These are phyloP conservation scores for Arctium lappa DNA, from an alignment of 129 eudicot species.

Conservation along the genomic window DNA sequence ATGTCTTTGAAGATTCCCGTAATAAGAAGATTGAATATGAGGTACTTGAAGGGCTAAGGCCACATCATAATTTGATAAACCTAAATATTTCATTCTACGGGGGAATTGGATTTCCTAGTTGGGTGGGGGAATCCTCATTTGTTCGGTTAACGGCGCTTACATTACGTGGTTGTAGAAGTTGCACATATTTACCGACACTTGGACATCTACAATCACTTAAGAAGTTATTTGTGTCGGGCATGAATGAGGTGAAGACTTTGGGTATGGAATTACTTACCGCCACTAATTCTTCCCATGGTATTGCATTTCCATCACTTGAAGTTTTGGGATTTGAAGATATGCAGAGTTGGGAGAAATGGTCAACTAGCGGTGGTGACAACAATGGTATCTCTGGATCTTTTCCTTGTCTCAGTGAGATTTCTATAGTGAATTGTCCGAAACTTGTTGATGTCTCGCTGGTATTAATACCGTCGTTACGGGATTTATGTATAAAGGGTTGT, in stretches of 20 bases:
- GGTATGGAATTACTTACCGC: slow-evolving; percentile 35
- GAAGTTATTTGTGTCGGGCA: slow-evolving; percentile 20
- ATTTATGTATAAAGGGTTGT: background rate
- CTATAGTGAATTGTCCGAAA: background rate
- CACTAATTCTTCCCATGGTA: background rate
- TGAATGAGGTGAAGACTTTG: slow-evolving; percentile 27
- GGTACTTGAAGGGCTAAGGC: slow-evolving; percentile 35
- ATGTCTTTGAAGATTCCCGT: background rate
- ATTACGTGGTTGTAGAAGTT: slow-evolving; percentile 10
- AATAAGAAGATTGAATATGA: slow-evolving; percentile 14
- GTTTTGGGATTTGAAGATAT: background rate
- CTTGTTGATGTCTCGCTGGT: background rate
- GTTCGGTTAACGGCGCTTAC: background rate
- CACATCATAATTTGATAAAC: slow-evolving; percentile 23
- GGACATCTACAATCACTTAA: slow-evolving; percentile 17
- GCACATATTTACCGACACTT: slow-evolving; percentile 18
- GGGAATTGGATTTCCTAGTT: slow-evolving; percentile 34
- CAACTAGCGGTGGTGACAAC: background rate
- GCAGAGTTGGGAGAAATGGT: background rate
- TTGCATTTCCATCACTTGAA: slow-evolving; percentile 7
- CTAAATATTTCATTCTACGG: slow-evolving; percentile 25
- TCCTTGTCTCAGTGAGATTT: background rate
- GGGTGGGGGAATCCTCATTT: slow-evolving; percentile 43
- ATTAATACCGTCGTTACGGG: background rate
- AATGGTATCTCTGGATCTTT: background rate